Evolutionary conservation across 345 rosid genomes (phyloP), one percentile per base, ranked within the genome.

Genomic region (Eucalyptus curtisii): DNA sequence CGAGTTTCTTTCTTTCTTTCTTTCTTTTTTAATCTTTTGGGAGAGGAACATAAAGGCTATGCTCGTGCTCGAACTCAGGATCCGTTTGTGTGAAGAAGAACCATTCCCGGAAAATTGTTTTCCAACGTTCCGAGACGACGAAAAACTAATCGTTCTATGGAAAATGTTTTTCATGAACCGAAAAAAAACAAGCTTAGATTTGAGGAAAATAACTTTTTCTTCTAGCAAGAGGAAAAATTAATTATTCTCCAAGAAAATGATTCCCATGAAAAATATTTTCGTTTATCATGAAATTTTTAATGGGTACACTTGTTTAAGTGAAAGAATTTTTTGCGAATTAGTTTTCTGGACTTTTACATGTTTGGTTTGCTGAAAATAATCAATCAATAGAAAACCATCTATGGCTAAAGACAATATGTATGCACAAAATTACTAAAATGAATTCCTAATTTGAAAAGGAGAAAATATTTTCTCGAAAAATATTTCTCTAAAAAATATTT

Each of bases 51-150:
- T n/a, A 64, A n/a, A 20, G 5, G 37, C 37, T 14, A 4, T 13
- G 20, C 14, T 64, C 9, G 76, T 7, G 8, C 8, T n/a, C 37
- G 19, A 64, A n/a, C 37, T n/a, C 17, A 7, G 76, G 37, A 25
- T 14, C 17, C 24, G 2, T 17, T 33, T 68, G 20, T 37, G 22
- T 3, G 45, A 37, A 71, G 20, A 9, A 68, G 6, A 71, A 33
- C 3, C 3, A 1, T 71, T 37, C 22, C 5, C 0, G 0, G 4
- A 7, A 64, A 30, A 15, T 13, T 64, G 30, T n/a, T 14, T 64
- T 71, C 40, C 8, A 4, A 33, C 20, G 0, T 66, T 64, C 2
- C 1, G 1, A 40, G 13, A 68, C 13, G 44, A 33, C 1, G 24
- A 5, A 33, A 17, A 37, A 37, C 1, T 19, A 71, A 71, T 71